Conservation (phyloP, 257 asterid species). For the Rauvolfia tetraphylla region DNA sequence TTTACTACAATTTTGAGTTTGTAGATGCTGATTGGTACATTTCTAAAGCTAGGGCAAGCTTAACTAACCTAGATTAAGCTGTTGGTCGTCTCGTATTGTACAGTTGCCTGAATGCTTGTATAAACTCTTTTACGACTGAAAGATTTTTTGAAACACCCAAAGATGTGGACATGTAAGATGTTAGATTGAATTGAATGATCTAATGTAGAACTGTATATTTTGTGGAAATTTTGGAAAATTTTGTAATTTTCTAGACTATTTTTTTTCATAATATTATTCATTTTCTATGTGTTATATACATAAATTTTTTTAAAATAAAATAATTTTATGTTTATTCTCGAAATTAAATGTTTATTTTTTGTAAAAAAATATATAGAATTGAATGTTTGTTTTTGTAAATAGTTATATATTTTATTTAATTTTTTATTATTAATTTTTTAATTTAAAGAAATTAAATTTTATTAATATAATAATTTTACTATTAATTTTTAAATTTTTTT, state of each 20-base stretch:
- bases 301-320: too few species aligned
- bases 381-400: too few species aligned
- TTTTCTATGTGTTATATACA: too few species aligned
- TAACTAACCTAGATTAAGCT: constrained; percentile 13
- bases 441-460: too few species aligned
- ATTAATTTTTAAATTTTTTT: too few species aligned
- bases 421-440: too few species aligned
- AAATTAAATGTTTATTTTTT: too few species aligned
- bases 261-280: too few species aligned
- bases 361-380: too few species aligned
- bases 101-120: constrained; percentile 22
- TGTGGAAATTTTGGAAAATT: constrained; percentile 8
- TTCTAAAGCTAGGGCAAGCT: neutral
- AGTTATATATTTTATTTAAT: too few species aligned
- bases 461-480: too few species aligned
- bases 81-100: constrained; percentile 29
- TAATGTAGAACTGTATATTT: neutral
- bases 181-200: neutral
- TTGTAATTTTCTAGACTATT: neutral
- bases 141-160: neutral
- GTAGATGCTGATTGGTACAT: neutral
- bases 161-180: constrained; percentile 1
- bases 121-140: constrained; percentile 7
- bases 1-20: neutral
- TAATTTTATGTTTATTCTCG: too few species aligned